Conservation (phyloP, 306 rosid species). For the Trifolium dubium region DNA sequence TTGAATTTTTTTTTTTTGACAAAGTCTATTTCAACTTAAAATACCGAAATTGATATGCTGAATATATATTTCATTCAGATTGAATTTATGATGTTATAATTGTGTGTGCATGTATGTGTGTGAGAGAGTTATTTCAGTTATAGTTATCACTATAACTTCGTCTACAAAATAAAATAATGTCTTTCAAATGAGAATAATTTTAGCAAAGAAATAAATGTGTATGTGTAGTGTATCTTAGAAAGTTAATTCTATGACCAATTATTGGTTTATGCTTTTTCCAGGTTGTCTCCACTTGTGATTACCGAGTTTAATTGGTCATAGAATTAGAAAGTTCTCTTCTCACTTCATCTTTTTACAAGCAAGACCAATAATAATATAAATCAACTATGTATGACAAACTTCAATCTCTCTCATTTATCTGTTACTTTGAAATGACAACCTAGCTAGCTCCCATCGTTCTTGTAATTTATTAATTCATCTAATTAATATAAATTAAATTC, state of each 20-base stretch:
- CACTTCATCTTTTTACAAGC: conserved; percentile 38
- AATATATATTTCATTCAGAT: too few relatives aligned
- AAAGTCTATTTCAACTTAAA: too few relatives aligned
- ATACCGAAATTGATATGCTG: too few relatives aligned
- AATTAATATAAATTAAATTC: conserved; percentile 41
- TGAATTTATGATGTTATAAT: too few relatives aligned
- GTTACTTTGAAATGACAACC: conserved; percentile 49
- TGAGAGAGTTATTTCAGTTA: too few relatives aligned
- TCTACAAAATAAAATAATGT: too few relatives aligned
- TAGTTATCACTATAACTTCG: too few relatives aligned
- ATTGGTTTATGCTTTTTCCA: conserved; percentile 56
- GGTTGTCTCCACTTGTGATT: conserved; percentile 64
- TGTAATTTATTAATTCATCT: conserved; percentile 9
- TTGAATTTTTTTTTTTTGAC: too few relatives aligned
- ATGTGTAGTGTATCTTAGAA: too few relatives aligned
- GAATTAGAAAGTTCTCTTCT: conserved; percentile 36
- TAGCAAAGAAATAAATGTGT: conserved; percentile 30
- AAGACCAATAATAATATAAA: conserved; percentile 34
- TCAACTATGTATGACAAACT: conserved; percentile 48
- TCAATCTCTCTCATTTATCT: conserved; percentile 52
- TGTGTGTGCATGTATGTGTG: too few relatives aligned
- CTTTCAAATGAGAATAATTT: neutral
- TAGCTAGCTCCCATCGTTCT: conserved; percentile 38
- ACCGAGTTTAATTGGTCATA: conserved; percentile 41
- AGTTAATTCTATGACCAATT: too few relatives aligned